phyloP scores from a whole-genome alignment of 805 yeast species.

The Candida sphagnicola region DNA sequence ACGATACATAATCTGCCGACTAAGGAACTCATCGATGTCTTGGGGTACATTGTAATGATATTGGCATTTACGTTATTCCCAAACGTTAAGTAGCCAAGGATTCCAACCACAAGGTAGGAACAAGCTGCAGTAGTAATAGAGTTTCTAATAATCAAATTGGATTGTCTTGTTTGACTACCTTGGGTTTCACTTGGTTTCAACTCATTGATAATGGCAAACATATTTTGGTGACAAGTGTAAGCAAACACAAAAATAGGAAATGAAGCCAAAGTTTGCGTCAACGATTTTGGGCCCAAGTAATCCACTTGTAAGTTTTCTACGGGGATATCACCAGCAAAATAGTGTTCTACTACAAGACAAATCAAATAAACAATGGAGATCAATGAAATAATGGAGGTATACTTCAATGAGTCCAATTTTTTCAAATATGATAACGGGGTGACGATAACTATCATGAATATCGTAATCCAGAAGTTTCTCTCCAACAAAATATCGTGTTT shows the following conservation, averaged over 20 bases:
- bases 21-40: slow-evolving; percentile 42
- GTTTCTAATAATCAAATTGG: slow-evolving; percentile 48
- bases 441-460: slow-evolving; percentile 47
- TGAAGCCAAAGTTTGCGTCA: slow-evolving; percentile 47
- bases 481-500: slow-evolving; percentile 18
- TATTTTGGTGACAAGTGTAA: slow-evolving; percentile 77
- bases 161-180: slow-evolving; percentile 41
- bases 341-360: slow-evolving; percentile 50
- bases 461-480: slow-evolving; percentile 52
- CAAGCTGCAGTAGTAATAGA: slow-evolving; percentile 53
- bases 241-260: slow-evolving; percentile 78
- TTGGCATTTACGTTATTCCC: slow-evolving; percentile 67
- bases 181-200: slow-evolving; percentile 34
- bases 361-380: slow-evolving; percentile 62
- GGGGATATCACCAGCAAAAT: slow-evolving; percentile 25
- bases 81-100: slow-evolving; percentile 69
- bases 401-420: slow-evolving; percentile 63
- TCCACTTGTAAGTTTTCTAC: slow-evolving; percentile 14
- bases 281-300: slow-evolving; percentile 38
- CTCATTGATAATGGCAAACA: slow-evolving; percentile 74
- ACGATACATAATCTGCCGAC: slow-evolving; percentile 62
- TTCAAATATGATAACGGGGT: slow-evolving; percentile 62
- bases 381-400: slow-evolving; percentile 68
- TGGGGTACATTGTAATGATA: slow-evolving; percentile 63
- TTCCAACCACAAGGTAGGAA: slow-evolving; percentile 61